Evolutionary conservation across 352 stramenopile species (phyloP), one percentile per base, ranked within the genome.

Genomic region (Globisporangium rhizosaccharum): DNA sequence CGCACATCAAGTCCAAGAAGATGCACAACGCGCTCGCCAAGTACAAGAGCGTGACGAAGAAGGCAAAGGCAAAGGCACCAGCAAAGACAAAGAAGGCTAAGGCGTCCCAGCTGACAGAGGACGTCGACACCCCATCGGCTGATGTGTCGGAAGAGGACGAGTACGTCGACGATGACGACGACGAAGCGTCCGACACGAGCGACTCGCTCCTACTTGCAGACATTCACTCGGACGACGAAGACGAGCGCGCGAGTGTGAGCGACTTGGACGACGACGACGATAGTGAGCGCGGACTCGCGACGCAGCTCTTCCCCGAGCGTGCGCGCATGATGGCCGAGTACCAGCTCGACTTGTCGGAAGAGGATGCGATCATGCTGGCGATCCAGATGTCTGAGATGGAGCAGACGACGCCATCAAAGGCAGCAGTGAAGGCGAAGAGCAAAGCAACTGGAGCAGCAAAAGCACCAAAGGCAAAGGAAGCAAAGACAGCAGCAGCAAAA

Each of bases 171-270:
- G 50, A 53, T 2, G 47, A 49, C 1, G 50, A 54, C 1, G 71
- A 76, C 6, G 68, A 80, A 25, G 54, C 57, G 12, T 66, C 61
- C 2, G 49, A 47, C 14, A 39, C 73, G 6, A 65, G 76, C 14
- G 8, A 73, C 14, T 82, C 72, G 18, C 42, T 86, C 1, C 59
- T 84, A 20, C 66, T 87, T 33, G 72, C 41, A 0, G 73, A 77
- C 9, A 76, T 88, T 51, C 79, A 72, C 52, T 91, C 82, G 3
- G 82, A 88, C 37, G 79, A 88, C 3, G 82, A 89, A 37, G 79
- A 87, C 48, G 73, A 86, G 42, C 71, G 65, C n/a, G 51, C 70
- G 20, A 71, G 71, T 36, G 60, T 62, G 20, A 82, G 70, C 36
- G 65, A 79, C 36, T 52, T 67, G 2, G 69, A 75, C 20, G 71